These are phyloP conservation scores for Zygnema cylindricum DNA, from an alignment of 139 green algal species.

Conservation along the genomic window DNA sequence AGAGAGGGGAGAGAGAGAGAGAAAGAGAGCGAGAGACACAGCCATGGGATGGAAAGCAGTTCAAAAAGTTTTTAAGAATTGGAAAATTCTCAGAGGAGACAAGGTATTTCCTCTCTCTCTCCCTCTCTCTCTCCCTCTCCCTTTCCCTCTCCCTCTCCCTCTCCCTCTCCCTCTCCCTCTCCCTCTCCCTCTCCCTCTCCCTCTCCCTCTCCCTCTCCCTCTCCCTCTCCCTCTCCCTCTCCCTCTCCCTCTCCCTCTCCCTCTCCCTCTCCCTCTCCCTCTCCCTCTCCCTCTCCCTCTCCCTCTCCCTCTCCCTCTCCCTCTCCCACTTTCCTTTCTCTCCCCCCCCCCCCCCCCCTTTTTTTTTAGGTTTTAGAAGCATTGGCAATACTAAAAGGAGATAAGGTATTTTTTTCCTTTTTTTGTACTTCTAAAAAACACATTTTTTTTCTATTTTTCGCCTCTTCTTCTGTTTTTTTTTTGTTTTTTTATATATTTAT, in stretches of 20 bases:
- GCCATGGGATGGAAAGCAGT: slow-evolving; percentile 52
- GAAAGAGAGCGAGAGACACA: neutral
- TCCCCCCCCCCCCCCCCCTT: neutral
- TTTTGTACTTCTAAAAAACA: neutral
- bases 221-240: neutral
- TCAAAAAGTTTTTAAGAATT: slow-evolving; percentile 38
- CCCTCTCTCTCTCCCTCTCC: neutral
- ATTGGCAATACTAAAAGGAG: neutral
- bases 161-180: neutral
- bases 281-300: slow-evolving; percentile 1
- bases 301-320: neutral
- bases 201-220: neutral
- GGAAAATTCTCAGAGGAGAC: slow-evolving; percentile 53
- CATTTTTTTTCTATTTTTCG: neutral
- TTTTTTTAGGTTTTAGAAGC: neutral
- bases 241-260: no score
- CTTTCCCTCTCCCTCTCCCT: neutral
- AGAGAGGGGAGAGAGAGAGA: neutral
- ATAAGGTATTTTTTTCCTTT: slow-evolving; percentile 5
- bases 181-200: neutral
- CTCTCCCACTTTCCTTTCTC: neutral
- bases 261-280: neutral
- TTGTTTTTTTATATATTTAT: no score
- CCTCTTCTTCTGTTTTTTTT: no score
- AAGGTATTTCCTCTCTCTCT: slow-evolving; percentile 14